phyloP scores from a whole-genome alignment of 1,139 yeast genomes.

The Taphrina communis region DNA sequence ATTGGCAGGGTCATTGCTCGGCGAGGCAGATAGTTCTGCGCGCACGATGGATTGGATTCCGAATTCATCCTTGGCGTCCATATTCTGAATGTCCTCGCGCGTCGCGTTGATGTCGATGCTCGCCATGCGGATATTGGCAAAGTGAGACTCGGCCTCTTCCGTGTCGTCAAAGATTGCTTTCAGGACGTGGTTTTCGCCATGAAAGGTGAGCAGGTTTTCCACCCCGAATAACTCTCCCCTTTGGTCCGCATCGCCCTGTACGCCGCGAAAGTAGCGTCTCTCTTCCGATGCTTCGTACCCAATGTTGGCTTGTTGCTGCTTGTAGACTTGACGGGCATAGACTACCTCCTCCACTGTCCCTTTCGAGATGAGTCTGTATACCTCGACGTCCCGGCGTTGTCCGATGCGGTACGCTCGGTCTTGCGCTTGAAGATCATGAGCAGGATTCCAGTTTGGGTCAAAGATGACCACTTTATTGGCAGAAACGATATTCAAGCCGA shows the following conservation, averaged over 20 bases:
- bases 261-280: constrained; percentile 45
- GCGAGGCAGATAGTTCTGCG: background rate
- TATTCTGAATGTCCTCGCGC: constrained; percentile 9
- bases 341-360: constrained; percentile 85
- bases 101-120: constrained; percentile 11
- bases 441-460: constrained; percentile 99
- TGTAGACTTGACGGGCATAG: constrained; percentile 46
- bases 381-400: constrained; percentile 93
- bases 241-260: constrained; percentile 42
- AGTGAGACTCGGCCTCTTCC: constrained; percentile 23
- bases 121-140: constrained; percentile 25
- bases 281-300: constrained; percentile 44
- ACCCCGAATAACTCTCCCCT: constrained; percentile 45
- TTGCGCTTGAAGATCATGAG: constrained; percentile 98
- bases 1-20: background rate
- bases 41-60: constrained; percentile 16
- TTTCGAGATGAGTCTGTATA: constrained; percentile 89
- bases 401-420: constrained; percentile 99
- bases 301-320: constrained; percentile 46
- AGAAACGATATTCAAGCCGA: constrained; percentile 90
- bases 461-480: constrained; percentile 90
- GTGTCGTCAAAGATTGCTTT: constrained; percentile 44
- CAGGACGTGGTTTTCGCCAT: constrained; percentile 36
- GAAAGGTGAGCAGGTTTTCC: constrained; percentile 41
- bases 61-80: constrained; percentile 12